Conservation (phyloP, 23 red algal genomes). For the Cyanidioschyzon merolae region DNA sequence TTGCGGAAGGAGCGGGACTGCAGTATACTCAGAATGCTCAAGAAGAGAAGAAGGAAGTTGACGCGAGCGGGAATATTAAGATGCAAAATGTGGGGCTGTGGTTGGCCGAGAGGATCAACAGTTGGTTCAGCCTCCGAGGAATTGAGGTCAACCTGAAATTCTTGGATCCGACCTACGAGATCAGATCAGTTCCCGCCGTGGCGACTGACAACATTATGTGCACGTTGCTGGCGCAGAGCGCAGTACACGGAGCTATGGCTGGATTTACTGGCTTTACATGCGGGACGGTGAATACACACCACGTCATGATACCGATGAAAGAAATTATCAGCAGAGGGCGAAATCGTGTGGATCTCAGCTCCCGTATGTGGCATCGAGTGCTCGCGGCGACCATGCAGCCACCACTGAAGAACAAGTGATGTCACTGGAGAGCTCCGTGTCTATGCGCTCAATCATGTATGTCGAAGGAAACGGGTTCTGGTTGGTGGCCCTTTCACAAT, state of each 20-base stretch:
- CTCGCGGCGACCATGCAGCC: slow-evolving; percentile 80
- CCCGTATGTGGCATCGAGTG: slow-evolving; percentile 96
- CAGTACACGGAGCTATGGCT: slow-evolving; percentile 78
- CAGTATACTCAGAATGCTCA: slow-evolving; percentile 9
- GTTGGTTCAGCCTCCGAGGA: slow-evolving; percentile 30
- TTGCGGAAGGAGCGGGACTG: slow-evolving; percentile 79
- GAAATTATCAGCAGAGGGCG: slow-evolving; percentile 57
- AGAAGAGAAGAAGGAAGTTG: background rate
- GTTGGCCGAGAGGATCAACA: slow-evolving; percentile 46
- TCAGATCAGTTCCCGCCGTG: slow-evolving; percentile 52
- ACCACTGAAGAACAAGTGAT: background rate
- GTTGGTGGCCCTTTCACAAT: no score
- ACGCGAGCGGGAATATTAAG: slow-evolving; percentile 34
- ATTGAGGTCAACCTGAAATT: slow-evolving; percentile 72
- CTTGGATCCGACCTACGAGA: slow-evolving; percentile 87
- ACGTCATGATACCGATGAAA: slow-evolving; percentile 79
- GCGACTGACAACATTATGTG: slow-evolving; percentile 81
- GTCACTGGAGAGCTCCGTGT: no score
- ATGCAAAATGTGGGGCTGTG: slow-evolving; percentile 54
- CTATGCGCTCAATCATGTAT: no score
- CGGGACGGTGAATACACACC: slow-evolving; percentile 75
- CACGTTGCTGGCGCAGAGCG: slow-evolving; percentile 76
- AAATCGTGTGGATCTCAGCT: slow-evolving; percentile 68
- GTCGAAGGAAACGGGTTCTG: no score
- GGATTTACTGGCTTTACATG: slow-evolving; percentile 78